Conservation (phyloP, 805 yeast genomes). For the Debaryomyces prosopidis region DNA sequence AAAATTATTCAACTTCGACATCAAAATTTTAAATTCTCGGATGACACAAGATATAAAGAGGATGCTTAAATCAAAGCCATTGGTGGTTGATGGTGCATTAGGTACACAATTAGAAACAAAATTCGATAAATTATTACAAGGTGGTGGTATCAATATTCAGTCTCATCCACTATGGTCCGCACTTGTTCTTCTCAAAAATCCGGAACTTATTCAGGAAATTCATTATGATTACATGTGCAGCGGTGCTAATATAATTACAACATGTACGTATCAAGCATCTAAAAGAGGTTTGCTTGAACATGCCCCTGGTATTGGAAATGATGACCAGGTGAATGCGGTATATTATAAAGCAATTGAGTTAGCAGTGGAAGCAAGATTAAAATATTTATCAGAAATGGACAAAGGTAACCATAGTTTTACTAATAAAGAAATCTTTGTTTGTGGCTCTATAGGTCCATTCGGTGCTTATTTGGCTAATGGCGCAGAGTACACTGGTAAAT, state of each 20-base stretch:
- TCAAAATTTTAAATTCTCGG: background rate
- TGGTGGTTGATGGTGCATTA: constrained; percentile 58
- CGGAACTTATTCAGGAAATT: constrained; percentile 44
- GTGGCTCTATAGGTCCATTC: constrained; percentile 76
- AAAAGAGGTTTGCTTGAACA: constrained; percentile 35
- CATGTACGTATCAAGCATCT: constrained; percentile 65
- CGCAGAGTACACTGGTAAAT: constrained; percentile 73
- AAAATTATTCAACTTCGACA: background rate
- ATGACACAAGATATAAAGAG: background rate
- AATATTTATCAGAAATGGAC: background rate
- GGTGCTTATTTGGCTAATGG: constrained; percentile 71
- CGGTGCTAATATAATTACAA: constrained; percentile 56
- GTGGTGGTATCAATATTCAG: constrained; percentile 19
- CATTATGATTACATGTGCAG: constrained; percentile 51
- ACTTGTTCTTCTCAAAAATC: constrained; percentile 44
- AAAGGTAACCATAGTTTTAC: background rate
- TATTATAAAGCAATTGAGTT: constrained; percentile 26
- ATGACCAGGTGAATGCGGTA: constrained; percentile 13
- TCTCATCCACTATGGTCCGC: constrained; percentile 64
- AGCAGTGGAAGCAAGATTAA: constrained; percentile 17
- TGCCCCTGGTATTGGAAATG: constrained; percentile 11
- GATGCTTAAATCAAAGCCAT: constrained; percentile 1
- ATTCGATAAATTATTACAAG: constrained; percentile 33
- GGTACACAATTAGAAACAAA: constrained; percentile 58
- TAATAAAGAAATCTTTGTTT: constrained; percentile 28